Evolutionary conservation across 768 basidiomycete species (phyloP), one percentile per base, ranked within the genome.

Genomic region (Amyloporia xantha): DNA sequence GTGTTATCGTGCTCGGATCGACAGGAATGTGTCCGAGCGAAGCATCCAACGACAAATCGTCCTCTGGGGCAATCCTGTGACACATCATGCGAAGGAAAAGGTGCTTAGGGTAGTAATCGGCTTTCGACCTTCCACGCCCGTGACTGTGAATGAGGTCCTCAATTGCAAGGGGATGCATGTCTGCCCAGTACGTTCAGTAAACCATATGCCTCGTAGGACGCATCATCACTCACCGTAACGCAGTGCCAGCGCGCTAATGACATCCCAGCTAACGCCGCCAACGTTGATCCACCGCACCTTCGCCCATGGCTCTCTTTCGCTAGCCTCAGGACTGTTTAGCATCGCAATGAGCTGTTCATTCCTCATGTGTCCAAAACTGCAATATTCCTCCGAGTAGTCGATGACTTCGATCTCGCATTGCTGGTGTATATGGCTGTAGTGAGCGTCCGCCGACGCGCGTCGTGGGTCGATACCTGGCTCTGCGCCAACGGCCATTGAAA

Each of bases 211-310:
- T 11, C 19, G 19, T 25, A 9, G 37, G 23, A 19, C 20, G 19
- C 15, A 24, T 17, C 40, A 33, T 7, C 9, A 49, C 73, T 37
- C 49, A 82, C 82, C 70, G 54, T 82, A 83, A 62, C 74, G 74
- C 43, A 84, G 57, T 6, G 79, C 78, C 24, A 85, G 62, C 0
- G 76, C 74, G 53, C 79, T 81, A 52, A 86, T 71, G 36, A 86
- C 81, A 56, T 84, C 82, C 81, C 82, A 86, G 53, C 76, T 66
- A 20, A 73, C 63, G 4, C 84, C 84, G 20, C 74, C 78, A 51
- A 85, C 72, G 52, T 82, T 82, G 40, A 85, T 83, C 83, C 82
- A 86, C 40, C 84, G 65, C n/a, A 83, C 84, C 61, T 77, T 82
- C 24, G 74, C 75, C 80, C 80, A 82, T 6, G 73, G 62, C 47